These are phyloP conservation scores for Elsinoe ampelina DNA, from an alignment of 2,329 filamentous ascomycete species.

Conservation along the genomic window DNA sequence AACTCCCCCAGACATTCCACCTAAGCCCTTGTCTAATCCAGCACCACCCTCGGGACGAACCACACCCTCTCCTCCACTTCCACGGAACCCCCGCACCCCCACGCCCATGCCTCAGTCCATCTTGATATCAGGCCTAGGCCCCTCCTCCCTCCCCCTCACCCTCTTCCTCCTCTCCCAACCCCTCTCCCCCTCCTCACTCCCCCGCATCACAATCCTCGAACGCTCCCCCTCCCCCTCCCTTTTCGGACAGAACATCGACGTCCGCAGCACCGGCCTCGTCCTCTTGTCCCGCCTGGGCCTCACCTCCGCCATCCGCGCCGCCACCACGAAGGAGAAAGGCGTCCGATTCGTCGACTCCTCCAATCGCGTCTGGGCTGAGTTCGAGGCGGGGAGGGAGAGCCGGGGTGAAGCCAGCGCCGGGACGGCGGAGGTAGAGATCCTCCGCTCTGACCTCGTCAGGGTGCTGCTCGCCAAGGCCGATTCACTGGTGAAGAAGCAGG, in stretches of 20 bases:
- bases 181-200: conserved; percentile 17
- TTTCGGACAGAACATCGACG: conserved; percentile 27
- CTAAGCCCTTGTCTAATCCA: no score
- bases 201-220: conserved; percentile 25
- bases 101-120: neutral
- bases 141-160: conserved; percentile 21
- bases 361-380: conserved; percentile 18
- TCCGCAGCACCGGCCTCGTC: conserved; percentile 23
- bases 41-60: no score
- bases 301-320: conserved; percentile 20
- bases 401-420: conserved; percentile 21
- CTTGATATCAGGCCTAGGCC: neutral
- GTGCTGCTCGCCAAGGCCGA: conserved; percentile 20
- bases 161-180: conserved; percentile 25
- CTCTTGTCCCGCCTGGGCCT: conserved; percentile 26
- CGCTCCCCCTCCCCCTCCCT: conserved; percentile 16
- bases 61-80: no score
- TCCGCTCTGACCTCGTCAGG: conserved; percentile 23
- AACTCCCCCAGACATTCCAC: no score
- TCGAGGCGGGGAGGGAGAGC: conserved; percentile 23
- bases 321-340: conserved; percentile 23
- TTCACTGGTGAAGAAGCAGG: conserved; percentile 18
- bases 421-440: conserved; percentile 27
- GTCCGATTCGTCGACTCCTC: conserved; percentile 23
- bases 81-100: no score